A percentile compares a stretch with the other conserved stretches of the same genome.
Evolutionary conservation across 2,329 filamentous ascomycete species (phyloP).

Genomic region (Dryadomyces quercivorus): DNA sequence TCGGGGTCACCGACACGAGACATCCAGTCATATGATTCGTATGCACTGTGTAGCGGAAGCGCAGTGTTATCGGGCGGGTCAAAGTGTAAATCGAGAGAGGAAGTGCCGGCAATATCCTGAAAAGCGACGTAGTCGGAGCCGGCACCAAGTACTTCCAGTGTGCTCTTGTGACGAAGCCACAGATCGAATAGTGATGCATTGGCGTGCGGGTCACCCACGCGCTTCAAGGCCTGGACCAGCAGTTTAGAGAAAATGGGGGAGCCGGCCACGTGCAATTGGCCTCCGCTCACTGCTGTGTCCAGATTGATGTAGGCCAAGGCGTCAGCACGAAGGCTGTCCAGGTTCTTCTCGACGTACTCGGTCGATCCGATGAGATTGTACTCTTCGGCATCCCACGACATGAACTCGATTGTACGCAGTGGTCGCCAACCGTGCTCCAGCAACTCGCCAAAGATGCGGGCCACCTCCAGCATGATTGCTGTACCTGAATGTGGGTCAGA

Average conservation of each 20-base stretch:
- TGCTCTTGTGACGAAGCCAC: slow-evolving; percentile 55
- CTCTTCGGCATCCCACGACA: slow-evolving; percentile 88
- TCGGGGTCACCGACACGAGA: slow-evolving; percentile 65
- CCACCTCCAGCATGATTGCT: slow-evolving; percentile 81
- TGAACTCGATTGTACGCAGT: slow-evolving; percentile 88
- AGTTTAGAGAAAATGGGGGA: slow-evolving; percentile 69
- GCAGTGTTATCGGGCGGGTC: slow-evolving; percentile 12
- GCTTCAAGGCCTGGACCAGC: slow-evolving; percentile 59
- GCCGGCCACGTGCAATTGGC: slow-evolving; percentile 62
- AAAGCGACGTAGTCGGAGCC: slow-evolving; percentile 82
- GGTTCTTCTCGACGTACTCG: slow-evolving; percentile 81
- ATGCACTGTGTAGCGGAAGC: slow-evolving; percentile 67
- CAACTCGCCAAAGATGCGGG: slow-evolving; percentile 72
- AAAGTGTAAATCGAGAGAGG: slow-evolving; percentile 78
- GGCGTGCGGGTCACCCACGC: slow-evolving; percentile 57
- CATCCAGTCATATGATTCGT: slow-evolving; percentile 87
- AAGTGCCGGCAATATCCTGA: slow-evolving; percentile 80
- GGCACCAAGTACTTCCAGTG: slow-evolving; percentile 58
- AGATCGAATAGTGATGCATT: slow-evolving; percentile 63
- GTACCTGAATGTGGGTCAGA: slow-evolving; percentile 79
- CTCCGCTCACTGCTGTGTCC: slow-evolving; percentile 67
- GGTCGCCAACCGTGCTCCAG: slow-evolving; percentile 73
- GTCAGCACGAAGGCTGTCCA: slow-evolving; percentile 58
- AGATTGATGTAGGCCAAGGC: slow-evolving; percentile 87
- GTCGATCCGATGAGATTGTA: slow-evolving; percentile 93